Evolutionary conservation across 2,329 filamentous ascomycete species (phyloP), one percentile per base, ranked within the genome.

Genomic region (Apiospora pterosperma): DNA sequence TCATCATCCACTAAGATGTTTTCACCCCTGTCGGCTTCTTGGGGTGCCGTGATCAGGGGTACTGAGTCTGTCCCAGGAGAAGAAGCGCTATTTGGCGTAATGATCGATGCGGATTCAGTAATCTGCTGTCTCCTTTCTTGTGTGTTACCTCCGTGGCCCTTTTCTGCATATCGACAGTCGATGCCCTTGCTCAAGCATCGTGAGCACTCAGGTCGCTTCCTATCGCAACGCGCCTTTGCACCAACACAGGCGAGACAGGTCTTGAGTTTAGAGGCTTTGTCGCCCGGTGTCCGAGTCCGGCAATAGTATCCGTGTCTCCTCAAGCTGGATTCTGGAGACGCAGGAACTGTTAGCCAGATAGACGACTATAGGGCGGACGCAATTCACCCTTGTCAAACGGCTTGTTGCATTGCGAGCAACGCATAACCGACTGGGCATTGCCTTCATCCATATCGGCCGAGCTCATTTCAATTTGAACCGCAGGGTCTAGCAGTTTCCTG

Each of bases 241-340:
- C 65, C 75, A 4, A 73, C 76, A 69, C 79, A 81, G 39, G 72
- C 68, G 21, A 75, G 62, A 69, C 79, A 81, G 59, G 79, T 79
- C 39, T 77, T 72, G 66, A 71, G 39, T 14, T 75, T 71, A 59
- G 59, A 64, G 23, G 66, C 66, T 55, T 21, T 31, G 4, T 55
- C 66, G 48, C 70, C 69, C 60, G 36, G 63, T 67, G 68, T 75
- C 66, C 77, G 72, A 69, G 78, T 78, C 23, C 79, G 78, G 67
- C 79, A 81, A 48, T 81, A 81, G 66, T 81, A 81, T 55, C 76
- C 76, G 73, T 81, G 79, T 71, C 79, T 77, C 68, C 79, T 81
- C 65, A 80, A 66, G 11, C 79, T 78, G 10, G 79, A 75, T 58
- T 73, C 79, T 81, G 64, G 42, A 67, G 64, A n/a, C 58, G 23